Conservation (phyloP, 352 stramenopile genomes). For the Phytopythium aichiense region DNA sequence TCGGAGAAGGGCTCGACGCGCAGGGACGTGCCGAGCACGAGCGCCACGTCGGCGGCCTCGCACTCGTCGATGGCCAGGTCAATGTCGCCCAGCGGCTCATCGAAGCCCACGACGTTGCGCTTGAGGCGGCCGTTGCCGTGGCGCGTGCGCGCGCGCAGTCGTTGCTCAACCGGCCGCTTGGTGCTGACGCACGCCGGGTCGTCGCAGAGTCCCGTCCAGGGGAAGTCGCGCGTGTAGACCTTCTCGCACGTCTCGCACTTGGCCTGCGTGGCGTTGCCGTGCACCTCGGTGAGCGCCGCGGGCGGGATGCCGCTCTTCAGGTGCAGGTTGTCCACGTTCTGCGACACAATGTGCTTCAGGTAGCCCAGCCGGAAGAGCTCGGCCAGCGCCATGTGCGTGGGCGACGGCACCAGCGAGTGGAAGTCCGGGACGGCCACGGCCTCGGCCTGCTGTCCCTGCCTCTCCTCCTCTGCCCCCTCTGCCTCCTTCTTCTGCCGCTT, state of each 20-base stretch:
- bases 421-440: conserved; percentile 47
- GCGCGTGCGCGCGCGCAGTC: conserved; percentile 57
- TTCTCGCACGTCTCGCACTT: conserved; percentile 87
- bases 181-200: conserved; percentile 57
- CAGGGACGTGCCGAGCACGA: conserved; percentile 75
- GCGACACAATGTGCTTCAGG: conserved; percentile 75
- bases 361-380: conserved; percentile 71
- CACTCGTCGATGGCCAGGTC: conserved; percentile 77
- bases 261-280: conserved; percentile 78
- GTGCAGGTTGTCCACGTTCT: conserved; percentile 86
- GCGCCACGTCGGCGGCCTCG: conserved; percentile 65
- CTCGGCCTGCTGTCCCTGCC: neutral
- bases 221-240: conserved; percentile 71
- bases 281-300: conserved; percentile 59
- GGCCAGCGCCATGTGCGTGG: conserved; percentile 76
- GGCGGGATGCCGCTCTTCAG: conserved; percentile 72
- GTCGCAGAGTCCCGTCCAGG: conserved; percentile 64
- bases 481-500: conserved; percentile 16
- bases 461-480: neutral
- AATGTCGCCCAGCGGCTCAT: conserved; percentile 77
- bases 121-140: conserved; percentile 74
- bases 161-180: conserved; percentile 55
- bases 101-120: conserved; percentile 77
- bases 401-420: conserved; percentile 59
- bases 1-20: conserved; percentile 77